Evolutionary conservation across 2,329 filamentous ascomycete species (phyloP).

Genomic region (Cytospora schulzeri): DNA sequence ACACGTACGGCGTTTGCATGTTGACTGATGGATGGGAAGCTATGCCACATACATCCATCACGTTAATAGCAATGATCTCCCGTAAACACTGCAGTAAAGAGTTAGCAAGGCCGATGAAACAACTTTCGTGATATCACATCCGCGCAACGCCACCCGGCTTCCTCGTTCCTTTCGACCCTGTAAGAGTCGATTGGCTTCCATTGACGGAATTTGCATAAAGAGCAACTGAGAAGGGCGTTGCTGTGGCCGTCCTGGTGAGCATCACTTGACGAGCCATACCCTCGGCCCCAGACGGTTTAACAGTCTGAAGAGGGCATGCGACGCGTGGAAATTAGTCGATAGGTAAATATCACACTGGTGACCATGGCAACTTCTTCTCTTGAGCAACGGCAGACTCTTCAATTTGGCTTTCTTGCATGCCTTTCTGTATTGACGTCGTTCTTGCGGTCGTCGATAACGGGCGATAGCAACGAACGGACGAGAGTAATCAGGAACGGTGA

Average conservation of each 20-base stretch:
- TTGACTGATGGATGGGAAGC: background rate
- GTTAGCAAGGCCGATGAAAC: background rate
- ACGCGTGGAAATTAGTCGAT: background rate
- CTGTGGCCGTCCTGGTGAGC: conserved; percentile 1
- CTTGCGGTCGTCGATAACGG: background rate
- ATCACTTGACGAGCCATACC: background rate
- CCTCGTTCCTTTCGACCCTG: background rate
- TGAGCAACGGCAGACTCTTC: background rate
- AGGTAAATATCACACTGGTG: conserved; percentile 8
- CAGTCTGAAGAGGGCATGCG: conserved; percentile 10
- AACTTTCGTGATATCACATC: background rate
- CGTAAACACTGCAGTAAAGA: background rate
- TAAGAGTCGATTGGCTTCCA: background rate
- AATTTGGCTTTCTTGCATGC: background rate
- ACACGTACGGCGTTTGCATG: background rate
- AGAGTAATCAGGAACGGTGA: background rate
- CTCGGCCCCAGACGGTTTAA: conserved; percentile 3
- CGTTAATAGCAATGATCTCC: background rate
- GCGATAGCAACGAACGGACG: background rate
- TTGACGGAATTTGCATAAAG: background rate
- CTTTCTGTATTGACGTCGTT: background rate
- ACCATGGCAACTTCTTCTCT: background rate
- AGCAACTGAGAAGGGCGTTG: background rate
- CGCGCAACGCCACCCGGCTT: background rate
- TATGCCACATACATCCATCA: background rate